These are phyloP conservation scores for Aspergillus leporis DNA, from an alignment of 495 filamentous ascomycete genomes.

Conservation along the genomic window DNA sequence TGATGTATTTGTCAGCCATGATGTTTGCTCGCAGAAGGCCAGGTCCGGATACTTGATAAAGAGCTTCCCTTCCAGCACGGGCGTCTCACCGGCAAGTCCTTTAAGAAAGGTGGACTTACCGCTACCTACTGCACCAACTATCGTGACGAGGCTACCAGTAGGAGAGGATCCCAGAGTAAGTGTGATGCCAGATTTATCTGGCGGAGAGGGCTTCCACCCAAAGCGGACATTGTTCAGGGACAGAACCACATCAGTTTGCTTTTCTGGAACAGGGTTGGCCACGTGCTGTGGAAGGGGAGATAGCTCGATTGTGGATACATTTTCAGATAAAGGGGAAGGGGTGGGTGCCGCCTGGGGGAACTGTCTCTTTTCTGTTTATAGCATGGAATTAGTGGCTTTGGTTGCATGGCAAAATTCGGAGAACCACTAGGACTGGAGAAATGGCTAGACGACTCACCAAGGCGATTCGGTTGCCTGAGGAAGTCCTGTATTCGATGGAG, in stretches of 20 bases:
- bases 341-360: background rate
- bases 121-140: conserved; percentile 43
- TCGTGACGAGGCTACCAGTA: conserved; percentile 20
- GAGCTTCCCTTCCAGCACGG: conserved; percentile 15
- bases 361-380: conserved; percentile 17
- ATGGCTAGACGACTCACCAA: conserved; percentile 6
- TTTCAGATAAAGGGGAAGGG: background rate
- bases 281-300: background rate
- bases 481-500: conserved; percentile 23
- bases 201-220: conserved; percentile 18
- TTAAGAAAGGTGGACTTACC: conserved; percentile 46
- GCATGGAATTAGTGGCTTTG: background rate
- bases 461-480: conserved; percentile 11
- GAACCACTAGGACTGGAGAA: background rate
- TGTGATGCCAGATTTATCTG: conserved; percentile 7
- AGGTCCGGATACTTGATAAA: conserved; percentile 26
- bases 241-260: conserved; percentile 1
- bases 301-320: conserved; percentile 11
- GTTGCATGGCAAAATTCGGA: background rate
- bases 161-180: conserved; percentile 7
- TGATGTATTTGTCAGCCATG: conserved; percentile 43
- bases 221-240: conserved; percentile 21
- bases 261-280: background rate
- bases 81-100: conserved; percentile 23
- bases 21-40: conserved; percentile 41